phyloP scores from a whole-genome alignment of 2,329 filamentous ascomycete species.

The Didymella sp. region DNA sequence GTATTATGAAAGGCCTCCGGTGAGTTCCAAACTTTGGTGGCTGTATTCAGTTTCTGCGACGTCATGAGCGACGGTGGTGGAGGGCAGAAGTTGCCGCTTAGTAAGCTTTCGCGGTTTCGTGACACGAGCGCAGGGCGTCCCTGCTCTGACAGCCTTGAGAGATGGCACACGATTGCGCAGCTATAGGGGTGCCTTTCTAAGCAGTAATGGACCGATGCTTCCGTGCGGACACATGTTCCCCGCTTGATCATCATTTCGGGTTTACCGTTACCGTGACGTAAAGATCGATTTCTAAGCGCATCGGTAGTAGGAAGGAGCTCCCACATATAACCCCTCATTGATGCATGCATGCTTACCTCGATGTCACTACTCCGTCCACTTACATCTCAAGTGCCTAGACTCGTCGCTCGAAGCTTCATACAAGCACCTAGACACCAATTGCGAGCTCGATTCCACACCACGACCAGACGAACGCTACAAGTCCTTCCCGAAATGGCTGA shows the following conservation, averaged over 20 bases:
- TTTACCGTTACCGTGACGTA: conserved; percentile 8
- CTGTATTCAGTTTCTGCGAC: no score
- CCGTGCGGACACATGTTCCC: not conserved
- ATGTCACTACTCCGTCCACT: conserved; percentile 35
- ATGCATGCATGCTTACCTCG: conserved; percentile 11
- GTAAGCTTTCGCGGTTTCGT: not conserved
- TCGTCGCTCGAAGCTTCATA: conserved; percentile 19
- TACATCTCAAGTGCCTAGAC: conserved; percentile 25
- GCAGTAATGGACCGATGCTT: not conserved
- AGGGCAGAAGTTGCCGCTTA: not conserved
- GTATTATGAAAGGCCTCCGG: no score
- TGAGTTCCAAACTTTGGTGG: no score
- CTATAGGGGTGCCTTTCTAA: not conserved
- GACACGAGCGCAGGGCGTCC: not conserved
- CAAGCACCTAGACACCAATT: conserved; percentile 22
- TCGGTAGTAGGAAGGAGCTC: conserved; percentile 1
- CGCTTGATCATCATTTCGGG: conserved; percentile 5
- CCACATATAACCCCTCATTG: conserved; percentile 37
- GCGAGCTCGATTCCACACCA: conserved; percentile 31
- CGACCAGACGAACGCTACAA: conserved; percentile 22
- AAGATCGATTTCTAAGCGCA: conserved; percentile 23
- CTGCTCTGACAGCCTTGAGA: not conserved
- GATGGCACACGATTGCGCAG: not conserved
- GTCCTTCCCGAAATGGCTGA: conserved; percentile 36
- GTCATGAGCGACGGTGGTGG: not conserved